phyloP scores from a whole-genome alignment of 169 alveolate species.

The Plasmodium malariae region DNA sequence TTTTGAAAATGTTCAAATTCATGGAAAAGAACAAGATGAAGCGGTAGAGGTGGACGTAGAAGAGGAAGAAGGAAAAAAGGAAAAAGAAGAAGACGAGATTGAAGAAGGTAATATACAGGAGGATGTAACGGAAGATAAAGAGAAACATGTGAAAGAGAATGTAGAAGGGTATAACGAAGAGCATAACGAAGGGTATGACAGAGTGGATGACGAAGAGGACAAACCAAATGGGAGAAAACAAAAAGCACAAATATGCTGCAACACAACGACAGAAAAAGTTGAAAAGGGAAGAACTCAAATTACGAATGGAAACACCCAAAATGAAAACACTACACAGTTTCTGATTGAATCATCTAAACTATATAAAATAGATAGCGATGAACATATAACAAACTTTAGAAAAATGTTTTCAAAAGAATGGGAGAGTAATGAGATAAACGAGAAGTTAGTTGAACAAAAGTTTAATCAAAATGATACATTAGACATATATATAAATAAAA shows the following conservation, averaged over 20 bases:
- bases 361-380: constrained; percentile 12
- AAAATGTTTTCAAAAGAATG: constrained; percentile 17
- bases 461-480: constrained; percentile 6
- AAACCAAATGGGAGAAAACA: no score
- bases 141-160: neutral
- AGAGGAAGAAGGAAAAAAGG: neutral
- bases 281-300: no score
- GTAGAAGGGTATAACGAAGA: constrained; percentile 2
- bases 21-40: neutral
- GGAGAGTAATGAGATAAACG: neutral
- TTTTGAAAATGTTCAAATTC: neutral
- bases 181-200: neutral
- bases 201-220: neutral
- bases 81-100: neutral
- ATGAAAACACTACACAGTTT: neutral
- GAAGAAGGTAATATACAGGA: neutral
- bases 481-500: constrained; percentile 48
- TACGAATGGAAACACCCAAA: no score
- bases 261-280: no score
- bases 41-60: neutral
- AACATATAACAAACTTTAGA: constrained; percentile 13
- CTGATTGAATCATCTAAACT: constrained; percentile 4
- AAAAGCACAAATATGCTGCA: no score
- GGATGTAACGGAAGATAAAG: neutral
- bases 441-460: neutral